These are phyloP conservation scores for Singerocomus rubriflavus DNA, from an alignment of 1,284 basidiomycete species.

Conservation along the genomic window DNA sequence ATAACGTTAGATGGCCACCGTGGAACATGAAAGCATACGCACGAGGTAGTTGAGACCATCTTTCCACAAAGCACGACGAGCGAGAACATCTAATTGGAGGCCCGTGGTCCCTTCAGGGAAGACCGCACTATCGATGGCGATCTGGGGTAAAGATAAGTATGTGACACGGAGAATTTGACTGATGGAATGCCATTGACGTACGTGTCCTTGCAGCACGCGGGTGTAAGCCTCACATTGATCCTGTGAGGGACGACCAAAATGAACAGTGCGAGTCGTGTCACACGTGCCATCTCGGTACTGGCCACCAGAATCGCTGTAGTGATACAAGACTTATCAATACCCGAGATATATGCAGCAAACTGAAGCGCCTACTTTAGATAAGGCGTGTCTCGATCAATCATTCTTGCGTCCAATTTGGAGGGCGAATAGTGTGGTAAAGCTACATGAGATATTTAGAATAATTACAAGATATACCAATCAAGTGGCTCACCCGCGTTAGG, in stretches of 20 bases:
- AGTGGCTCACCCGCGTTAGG: slow-evolving; percentile 68
- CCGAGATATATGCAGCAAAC: slow-evolving; percentile 11
- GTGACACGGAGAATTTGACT: slow-evolving; percentile 15
- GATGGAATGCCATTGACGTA: slow-evolving; percentile 41
- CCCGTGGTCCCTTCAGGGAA: slow-evolving; percentile 90
- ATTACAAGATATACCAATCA: not conserved
- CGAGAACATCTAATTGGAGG: slow-evolving; percentile 77
- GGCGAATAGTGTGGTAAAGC: slow-evolving; percentile 94
- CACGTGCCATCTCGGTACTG: slow-evolving; percentile 91
- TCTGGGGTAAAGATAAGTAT: slow-evolving; percentile 45
- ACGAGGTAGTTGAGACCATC: slow-evolving; percentile 85
- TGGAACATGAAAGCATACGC: slow-evolving; percentile 30
- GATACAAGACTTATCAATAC: slow-evolving; percentile 20
- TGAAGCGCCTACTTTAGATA: slow-evolving; percentile 77
- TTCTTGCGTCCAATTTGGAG: slow-evolving; percentile 60
- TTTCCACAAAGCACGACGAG: slow-evolving; percentile 82
- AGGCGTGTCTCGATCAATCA: slow-evolving; percentile 77
- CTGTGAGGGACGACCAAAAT: slow-evolving; percentile 79
- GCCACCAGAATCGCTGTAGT: slow-evolving; percentile 78
- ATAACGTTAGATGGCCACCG: slow-evolving; percentile 12
- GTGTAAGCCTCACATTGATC: slow-evolving; percentile 92
- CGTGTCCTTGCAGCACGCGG: slow-evolving; percentile 93
- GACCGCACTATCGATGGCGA: slow-evolving; percentile 85
- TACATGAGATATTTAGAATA: slow-evolving; percentile 15
- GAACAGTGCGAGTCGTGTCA: slow-evolving; percentile 88